A percentile compares a stretch with the other conserved stretches of the same genome.
These are phyloP conservation scores for Apiospora saccharicola DNA, from an alignment of 2,329 filamentous ascomycete species.

Conservation along the genomic window DNA sequence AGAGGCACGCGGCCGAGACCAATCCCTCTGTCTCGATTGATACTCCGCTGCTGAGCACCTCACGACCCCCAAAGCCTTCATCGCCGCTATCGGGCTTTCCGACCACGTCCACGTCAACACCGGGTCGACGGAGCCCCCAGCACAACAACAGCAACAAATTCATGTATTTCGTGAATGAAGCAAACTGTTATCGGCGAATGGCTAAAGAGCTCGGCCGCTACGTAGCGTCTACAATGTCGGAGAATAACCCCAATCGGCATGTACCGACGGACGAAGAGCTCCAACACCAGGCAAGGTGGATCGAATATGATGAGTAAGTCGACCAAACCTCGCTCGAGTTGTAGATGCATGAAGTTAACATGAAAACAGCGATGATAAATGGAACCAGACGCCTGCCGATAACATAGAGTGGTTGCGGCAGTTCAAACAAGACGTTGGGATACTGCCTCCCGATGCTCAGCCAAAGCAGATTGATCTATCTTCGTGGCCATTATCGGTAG, in stretches of 20 bases:
- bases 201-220: conserved; percentile 62
- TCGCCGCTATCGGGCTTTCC: conserved; percentile 26
- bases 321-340: not conserved
- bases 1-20: conserved; percentile 47
- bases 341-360: conserved; percentile 31
- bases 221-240: conserved; percentile 60
- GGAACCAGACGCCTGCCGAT: conserved; percentile 70
- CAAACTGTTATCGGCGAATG: conserved; percentile 66
- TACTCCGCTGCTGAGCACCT: conserved; percentile 29
- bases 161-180: conserved; percentile 62
- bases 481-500: conserved; percentile 57
- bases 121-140: conserved; percentile 21
- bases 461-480: conserved; percentile 33
- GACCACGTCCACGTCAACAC: conserved; percentile 1
- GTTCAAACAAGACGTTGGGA: conserved; percentile 66
- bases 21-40: conserved; percentile 33
- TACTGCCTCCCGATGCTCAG: conserved; percentile 53
- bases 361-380: conserved; percentile 62
- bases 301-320: conserved; percentile 67
- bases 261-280: conserved; percentile 68
- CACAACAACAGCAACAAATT: conserved; percentile 7
- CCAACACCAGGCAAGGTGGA: conserved; percentile 69
- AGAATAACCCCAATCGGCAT: conserved; percentile 67
- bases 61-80: conserved; percentile 28
- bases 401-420: conserved; percentile 69